phyloP scores from a whole-genome alignment of 2,329 filamentous ascomycete genomes.

The Sarocladiaceae sp. region DNA sequence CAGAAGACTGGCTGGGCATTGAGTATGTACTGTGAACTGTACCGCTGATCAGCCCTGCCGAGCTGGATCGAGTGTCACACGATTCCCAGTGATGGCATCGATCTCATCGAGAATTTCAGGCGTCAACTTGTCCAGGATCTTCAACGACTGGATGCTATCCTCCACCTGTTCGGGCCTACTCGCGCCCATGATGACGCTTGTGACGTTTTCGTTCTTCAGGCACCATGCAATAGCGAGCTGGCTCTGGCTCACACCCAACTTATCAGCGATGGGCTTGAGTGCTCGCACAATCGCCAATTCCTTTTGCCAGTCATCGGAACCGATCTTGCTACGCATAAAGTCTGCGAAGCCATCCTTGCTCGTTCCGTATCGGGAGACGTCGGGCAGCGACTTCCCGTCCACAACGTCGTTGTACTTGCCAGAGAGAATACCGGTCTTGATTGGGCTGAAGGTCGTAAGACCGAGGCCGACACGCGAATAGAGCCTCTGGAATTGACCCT shows the following conservation, averaged over 20 bases:
- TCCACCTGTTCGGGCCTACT: conserved; percentile 44
- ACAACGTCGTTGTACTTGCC: conserved; percentile 59
- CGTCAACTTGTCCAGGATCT: conserved; percentile 40
- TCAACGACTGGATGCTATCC: conserved; percentile 42
- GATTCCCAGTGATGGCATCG: conserved; percentile 30
- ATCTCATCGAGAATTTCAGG: conserved; percentile 45
- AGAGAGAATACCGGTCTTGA: conserved; percentile 51
- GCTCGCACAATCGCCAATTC: conserved; percentile 39
- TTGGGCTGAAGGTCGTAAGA: conserved; percentile 56
- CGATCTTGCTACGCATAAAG: conserved; percentile 41
- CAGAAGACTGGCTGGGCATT: too few species aligned
- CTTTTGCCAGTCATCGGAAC: conserved; percentile 48
- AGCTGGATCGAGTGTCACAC: conserved; percentile 10
- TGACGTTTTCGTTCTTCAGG: conserved; percentile 48
- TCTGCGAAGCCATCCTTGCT: conserved; percentile 52
- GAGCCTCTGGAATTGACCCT: conserved; percentile 55
- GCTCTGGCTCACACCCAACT: conserved; percentile 45
- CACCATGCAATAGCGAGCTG: conserved; percentile 48
- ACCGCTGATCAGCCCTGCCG: conserved; percentile 10
- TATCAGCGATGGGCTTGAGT: conserved; percentile 47
- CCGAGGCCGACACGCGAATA: conserved; percentile 54
- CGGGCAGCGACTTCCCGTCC: conserved; percentile 41
- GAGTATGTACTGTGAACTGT: too few species aligned
- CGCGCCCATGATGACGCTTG: conserved; percentile 46
- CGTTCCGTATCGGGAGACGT: conserved; percentile 51